Percentiles rank a stretch among this genome's conserved stretches.
Conservation (phyloP, 306 rosid genomes). For the Fragaria vesca region DNA sequence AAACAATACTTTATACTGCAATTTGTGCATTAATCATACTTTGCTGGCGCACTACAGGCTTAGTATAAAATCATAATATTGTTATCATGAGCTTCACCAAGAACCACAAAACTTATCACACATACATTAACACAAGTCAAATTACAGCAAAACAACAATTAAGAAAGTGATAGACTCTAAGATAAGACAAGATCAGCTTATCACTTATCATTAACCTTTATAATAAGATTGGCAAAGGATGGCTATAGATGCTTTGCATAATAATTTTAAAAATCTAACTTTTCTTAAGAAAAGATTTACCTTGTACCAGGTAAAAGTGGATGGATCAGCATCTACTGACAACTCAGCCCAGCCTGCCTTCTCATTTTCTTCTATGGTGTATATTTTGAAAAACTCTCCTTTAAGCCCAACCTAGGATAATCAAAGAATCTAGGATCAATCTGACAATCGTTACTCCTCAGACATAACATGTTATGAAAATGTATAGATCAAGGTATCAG, state of each 20-base stretch:
- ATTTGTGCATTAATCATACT: background rate
- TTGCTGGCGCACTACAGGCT: background rate
- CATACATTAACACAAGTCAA: background rate
- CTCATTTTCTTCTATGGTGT: slow-evolving; percentile 50
- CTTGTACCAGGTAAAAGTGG: slow-evolving; percentile 93
- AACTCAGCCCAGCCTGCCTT: slow-evolving; percentile 66
- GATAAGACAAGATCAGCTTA: background rate
- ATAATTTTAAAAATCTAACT: slow-evolving; percentile 15
- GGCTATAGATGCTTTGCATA: background rate
- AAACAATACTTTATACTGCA: background rate
- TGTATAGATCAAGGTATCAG: background rate
- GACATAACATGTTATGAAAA: no score
- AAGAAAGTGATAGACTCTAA: background rate
- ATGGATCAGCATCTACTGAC: slow-evolving; percentile 50
- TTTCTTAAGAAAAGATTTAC: slow-evolving; percentile 37
- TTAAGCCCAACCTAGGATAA: slow-evolving; percentile 78
- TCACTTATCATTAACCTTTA: background rate
- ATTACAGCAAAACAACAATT: background rate
- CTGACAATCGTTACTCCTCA: background rate
- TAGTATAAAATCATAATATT: background rate
- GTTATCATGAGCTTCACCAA: background rate
- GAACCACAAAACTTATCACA: background rate
- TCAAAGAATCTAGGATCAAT: slow-evolving; percentile 4
- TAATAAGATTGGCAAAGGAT: background rate
- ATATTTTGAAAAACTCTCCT: slow-evolving; percentile 66